Evolutionary conservation across 768 basidiomycete genomes (phyloP).

Genomic region (Tremella fuciformis): DNA sequence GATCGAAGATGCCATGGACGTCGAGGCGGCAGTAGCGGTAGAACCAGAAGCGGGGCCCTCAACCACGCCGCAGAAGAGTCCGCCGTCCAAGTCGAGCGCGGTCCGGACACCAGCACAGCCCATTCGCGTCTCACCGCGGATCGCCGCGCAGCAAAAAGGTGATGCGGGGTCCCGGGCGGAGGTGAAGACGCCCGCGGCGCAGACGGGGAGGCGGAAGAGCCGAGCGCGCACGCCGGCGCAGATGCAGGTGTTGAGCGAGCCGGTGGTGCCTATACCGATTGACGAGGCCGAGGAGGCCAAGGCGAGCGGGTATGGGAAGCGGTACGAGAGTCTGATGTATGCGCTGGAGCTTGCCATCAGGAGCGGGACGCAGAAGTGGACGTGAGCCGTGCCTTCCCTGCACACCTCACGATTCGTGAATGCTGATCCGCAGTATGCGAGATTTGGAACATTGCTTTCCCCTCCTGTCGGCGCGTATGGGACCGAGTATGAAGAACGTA

Average conservation of each 20-base stretch:
- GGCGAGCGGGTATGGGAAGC: conserved; percentile 32
- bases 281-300: conserved; percentile 1
- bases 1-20: too few relatives aligned
- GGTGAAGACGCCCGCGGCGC: not conserved
- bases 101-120: too few relatives aligned
- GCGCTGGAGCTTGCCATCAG: conserved; percentile 43
- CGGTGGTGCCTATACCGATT: conserved; percentile 11
- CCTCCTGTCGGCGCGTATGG: conserved; percentile 17
- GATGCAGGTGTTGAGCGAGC: conserved; percentile 5
- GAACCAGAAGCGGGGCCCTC: too few relatives aligned
- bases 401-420: not conserved
- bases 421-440: conserved; percentile 22
- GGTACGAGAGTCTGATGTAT: conserved; percentile 37
- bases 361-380: conserved; percentile 48
- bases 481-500: conserved; percentile 28
- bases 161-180: too few relatives aligned
- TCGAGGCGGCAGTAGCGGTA: too few relatives aligned
- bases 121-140: not conserved
- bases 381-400: conserved; percentile 33
- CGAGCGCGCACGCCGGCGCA: conserved; percentile 4
- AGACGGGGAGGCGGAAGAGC: too few relatives aligned
- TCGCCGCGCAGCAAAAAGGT: not conserved
- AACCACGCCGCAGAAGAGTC: too few relatives aligned
- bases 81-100: too few relatives aligned
- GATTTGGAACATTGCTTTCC: conserved; percentile 38